A percentile compares a stretch with the other conserved stretches of the same genome.
phyloP scores from a whole-genome alignment of 331 rosid genomes.

The Telfairia occidentalis region DNA sequence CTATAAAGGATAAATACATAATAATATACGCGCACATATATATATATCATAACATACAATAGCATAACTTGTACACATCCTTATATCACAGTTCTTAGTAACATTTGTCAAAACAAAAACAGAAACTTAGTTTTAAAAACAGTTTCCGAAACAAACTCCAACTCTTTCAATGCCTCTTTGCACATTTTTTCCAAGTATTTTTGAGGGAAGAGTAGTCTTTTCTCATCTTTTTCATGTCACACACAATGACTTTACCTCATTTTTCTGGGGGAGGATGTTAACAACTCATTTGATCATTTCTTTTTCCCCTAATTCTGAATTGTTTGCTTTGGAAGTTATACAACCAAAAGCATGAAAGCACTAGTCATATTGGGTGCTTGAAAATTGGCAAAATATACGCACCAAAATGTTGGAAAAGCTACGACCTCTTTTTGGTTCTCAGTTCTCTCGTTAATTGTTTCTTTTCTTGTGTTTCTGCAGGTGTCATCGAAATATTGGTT shows the following conservation, averaged over 20 bases:
- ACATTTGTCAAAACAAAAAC: background rate
- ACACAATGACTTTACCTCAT: background rate
- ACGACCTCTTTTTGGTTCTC: background rate
- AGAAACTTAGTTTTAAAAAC: background rate
- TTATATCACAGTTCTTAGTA: background rate
- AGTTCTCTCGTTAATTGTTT: background rate
- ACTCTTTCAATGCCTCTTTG: background rate
- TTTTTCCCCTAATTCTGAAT: background rate
- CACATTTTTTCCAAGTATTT: background rate
- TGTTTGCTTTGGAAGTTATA: background rate
- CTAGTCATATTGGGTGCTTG: background rate
- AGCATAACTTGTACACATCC: background rate
- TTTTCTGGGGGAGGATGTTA: background rate
- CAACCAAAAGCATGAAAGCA: background rate
- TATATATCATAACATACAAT: background rate
- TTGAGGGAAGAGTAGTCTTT: background rate
- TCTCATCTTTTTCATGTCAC: background rate
- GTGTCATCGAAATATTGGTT: constrained; percentile 69
- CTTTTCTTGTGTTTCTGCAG: constrained; percentile 31
- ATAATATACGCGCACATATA: no score
- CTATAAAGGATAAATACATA: no score
- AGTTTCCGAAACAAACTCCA: background rate
- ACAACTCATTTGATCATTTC: background rate
- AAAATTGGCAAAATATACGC: background rate
- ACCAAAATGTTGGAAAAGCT: background rate